A percentile compares a stretch with the other conserved stretches of the same genome.
phyloP scores from a whole-genome alignment of 441 rosid species.

The Hypseocharis bilobata region DNA sequence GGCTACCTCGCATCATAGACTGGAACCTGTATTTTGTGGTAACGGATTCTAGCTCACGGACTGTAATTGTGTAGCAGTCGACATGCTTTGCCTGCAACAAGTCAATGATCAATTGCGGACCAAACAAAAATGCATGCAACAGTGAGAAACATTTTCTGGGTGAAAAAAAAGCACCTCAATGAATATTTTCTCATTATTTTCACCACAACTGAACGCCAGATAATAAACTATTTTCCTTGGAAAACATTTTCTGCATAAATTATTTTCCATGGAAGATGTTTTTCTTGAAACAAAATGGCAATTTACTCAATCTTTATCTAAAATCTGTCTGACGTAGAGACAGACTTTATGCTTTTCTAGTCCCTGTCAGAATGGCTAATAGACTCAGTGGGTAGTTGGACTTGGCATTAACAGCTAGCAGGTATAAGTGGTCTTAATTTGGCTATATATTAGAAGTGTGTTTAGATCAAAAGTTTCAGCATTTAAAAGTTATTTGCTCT shows the following conservation, averaged over 20 bases:
- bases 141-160: neutral
- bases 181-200: too few relatives aligned
- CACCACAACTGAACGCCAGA: neutral
- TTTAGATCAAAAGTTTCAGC: neutral
- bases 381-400: neutral
- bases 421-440: neutral
- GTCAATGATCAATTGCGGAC: neutral
- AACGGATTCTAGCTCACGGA: constrained; percentile 75
- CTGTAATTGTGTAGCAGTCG: constrained; percentile 66
- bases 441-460: neutral
- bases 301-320: neutral
- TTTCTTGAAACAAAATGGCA: neutral
- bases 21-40: constrained; percentile 61
- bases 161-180: too few relatives aligned
- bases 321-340: neutral
- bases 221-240: neutral
- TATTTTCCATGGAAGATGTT: too few relatives aligned
- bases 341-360: too few relatives aligned
- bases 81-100: constrained; percentile 67
- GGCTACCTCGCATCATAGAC: constrained; percentile 91
- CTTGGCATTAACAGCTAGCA: neutral
- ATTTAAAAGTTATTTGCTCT: neutral
- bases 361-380: neutral
- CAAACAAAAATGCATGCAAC: neutral
- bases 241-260: neutral